These are phyloP conservation scores for Leonotis leonurus DNA, from an alignment of 257 asterid genomes.

Conservation along the genomic window DNA sequence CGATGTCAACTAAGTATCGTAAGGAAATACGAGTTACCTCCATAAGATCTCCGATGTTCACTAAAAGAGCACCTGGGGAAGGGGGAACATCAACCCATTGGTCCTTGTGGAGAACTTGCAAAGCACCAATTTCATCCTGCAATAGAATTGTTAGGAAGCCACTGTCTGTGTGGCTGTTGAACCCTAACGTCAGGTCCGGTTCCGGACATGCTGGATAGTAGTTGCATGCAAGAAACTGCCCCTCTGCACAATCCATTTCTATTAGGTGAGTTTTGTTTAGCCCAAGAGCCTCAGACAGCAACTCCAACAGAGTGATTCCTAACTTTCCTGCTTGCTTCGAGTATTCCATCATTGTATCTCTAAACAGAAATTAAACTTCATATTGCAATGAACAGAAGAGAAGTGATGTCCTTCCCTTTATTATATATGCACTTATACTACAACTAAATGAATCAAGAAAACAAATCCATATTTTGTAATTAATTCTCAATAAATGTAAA, in stretches of 20 bases:
- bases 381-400: too few relatives aligned
- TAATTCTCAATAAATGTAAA: too few relatives aligned
- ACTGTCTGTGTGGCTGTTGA: constrained; percentile 29
- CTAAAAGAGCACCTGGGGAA: constrained; percentile 21
- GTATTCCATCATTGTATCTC: constrained; percentile 28
- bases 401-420: too few relatives aligned
- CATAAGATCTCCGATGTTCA: constrained; percentile 41
- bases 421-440: too few relatives aligned
- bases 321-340: constrained; percentile 15
- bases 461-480: too few relatives aligned
- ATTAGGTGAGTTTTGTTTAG: constrained; percentile 12
- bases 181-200: constrained; percentile 38
- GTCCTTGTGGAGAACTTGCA: constrained; percentile 33
- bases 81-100: constrained; percentile 46
- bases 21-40: too few relatives aligned
- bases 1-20: too few relatives aligned
- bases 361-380: neutral
- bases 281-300: constrained; percentile 37
- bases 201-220: constrained; percentile 48
- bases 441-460: neutral
- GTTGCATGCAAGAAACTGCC: constrained; percentile 16
- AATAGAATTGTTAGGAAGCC: constrained; percentile 36
- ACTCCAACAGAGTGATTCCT: constrained; percentile 20
- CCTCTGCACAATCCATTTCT: constrained; percentile 25
- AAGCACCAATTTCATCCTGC: constrained; percentile 37